Base-by-base conservation (phyloP, 345 rosid genomes). In the Ricinus communis region DNA sequence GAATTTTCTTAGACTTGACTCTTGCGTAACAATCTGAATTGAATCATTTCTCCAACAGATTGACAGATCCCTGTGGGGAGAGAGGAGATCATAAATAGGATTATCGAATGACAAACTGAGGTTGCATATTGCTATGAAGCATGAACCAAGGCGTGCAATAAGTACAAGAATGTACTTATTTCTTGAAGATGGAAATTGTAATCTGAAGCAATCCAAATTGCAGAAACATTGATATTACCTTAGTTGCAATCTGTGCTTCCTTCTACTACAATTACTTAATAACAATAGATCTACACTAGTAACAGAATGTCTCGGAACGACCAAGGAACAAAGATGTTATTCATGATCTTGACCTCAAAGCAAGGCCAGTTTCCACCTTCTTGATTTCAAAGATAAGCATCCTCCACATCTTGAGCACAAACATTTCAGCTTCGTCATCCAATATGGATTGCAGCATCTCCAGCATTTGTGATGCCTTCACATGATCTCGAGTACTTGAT, bases 381-480 rank as follows among this genome's bases (percentile, higher is more conserved):
- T 95, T 95, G 62, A 92, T 89, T 79, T 95, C 98, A 69, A 89
- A 95, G 78, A 95, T 92, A 53, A 92, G 97, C 99, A 95, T 92
- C 82, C 99, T 89, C 97, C 98, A 92, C 99, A 95, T 90, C 82
- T 95, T 95, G 61, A 95, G 93, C 71, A 95, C 98, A 85, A 95
- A 95, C 97, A 95, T 90, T 80, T 95, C 98, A 12, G 99, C 98
- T 81, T 95, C 98, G 49, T 92, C 98, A 19, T 92, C 98, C 71
- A 95, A 77, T 71, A 95, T 92, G 12, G 90, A 73, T 76, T 95
- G 93, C 73, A 95, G 87, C 55, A 81, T 80, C 89, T 90, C 98
- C 84, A 92, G 87, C 98, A 95, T 92, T 71, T 93, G 86, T 28
- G 97, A 74, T 7, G 99, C 99, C 80, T 88, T 85, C 62, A 92